Conservation (phyloP, 805 yeast species). For the Cyberlindnera mississippiensis region DNA sequence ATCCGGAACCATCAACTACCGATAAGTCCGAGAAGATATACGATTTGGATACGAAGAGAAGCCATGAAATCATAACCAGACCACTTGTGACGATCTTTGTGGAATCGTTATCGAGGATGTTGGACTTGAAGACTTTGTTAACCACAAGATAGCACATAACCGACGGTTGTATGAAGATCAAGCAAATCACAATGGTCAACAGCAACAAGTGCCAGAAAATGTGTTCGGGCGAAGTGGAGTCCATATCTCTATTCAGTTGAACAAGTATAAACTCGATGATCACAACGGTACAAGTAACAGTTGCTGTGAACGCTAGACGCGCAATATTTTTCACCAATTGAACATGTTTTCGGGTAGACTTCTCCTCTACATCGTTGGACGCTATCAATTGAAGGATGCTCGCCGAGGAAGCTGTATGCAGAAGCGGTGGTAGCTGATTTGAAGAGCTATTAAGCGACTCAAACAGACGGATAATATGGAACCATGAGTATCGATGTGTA, state of each 20-base stretch:
- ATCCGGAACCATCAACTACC: constrained; percentile 10
- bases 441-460: constrained; percentile 15
- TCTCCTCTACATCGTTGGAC: constrained; percentile 1
- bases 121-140: constrained; percentile 19
- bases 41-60: constrained; percentile 19
- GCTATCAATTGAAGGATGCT: constrained; percentile 14
- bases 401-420: constrained; percentile 10
- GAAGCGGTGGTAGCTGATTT: constrained; percentile 7
- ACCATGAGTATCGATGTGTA: constrained; percentile 20
- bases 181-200: constrained; percentile 6
- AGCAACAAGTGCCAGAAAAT: constrained; percentile 15
- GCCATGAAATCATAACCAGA: constrained; percentile 14
- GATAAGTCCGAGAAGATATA: constrained; percentile 21
- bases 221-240: constrained; percentile 5
- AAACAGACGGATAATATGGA: constrained; percentile 20
- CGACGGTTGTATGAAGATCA: constrained; percentile 23
- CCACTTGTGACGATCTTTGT: constrained; percentile 9
- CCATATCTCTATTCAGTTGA: constrained; percentile 16
- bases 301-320: constrained; percentile 21
- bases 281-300: constrained; percentile 16
- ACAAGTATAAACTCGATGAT: constrained; percentile 24
- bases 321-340: constrained; percentile 11
- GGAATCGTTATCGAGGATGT: constrained; percentile 6
- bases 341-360: not conserved
- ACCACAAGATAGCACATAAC: constrained; percentile 14